Conservation (phyloP, 2,329 filamentous ascomycete genomes). For the Neodidymelliopsis sp. region DNA sequence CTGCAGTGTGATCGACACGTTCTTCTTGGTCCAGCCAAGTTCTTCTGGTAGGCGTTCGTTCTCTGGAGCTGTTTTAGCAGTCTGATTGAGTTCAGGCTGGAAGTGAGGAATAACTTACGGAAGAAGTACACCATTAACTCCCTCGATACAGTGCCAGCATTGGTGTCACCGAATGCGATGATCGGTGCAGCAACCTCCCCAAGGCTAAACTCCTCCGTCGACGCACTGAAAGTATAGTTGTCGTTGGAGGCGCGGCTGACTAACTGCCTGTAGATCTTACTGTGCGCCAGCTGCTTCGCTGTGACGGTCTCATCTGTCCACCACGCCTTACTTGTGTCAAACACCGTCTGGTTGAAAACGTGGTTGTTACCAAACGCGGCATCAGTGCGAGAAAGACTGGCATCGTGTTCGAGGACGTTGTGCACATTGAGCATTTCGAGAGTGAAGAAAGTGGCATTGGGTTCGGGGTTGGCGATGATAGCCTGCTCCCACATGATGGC, state of each 20-base stretch:
- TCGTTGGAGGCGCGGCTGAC: slow-evolving; percentile 58
- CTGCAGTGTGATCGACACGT: slow-evolving; percentile 16
- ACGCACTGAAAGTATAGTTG: slow-evolving; percentile 55
- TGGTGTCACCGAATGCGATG: slow-evolving; percentile 58
- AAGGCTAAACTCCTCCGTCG: slow-evolving; percentile 55
- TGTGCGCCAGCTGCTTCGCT: slow-evolving; percentile 49
- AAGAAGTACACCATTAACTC: slow-evolving; percentile 57
- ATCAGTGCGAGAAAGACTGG: slow-evolving; percentile 58
- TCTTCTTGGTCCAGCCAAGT: slow-evolving; percentile 51
- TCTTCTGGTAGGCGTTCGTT: slow-evolving; percentile 54
- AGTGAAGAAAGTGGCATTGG: slow-evolving; percentile 40
- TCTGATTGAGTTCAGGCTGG: not conserved
- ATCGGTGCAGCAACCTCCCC: slow-evolving; percentile 61
- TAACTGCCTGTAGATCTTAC: slow-evolving; percentile 55
- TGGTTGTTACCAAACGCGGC: slow-evolving; percentile 61
- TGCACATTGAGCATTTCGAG: slow-evolving; percentile 56
- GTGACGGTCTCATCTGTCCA: slow-evolving; percentile 55
- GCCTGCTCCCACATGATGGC: slow-evolving; percentile 55
- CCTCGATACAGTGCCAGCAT: slow-evolving; percentile 50
- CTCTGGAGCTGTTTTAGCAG: slow-evolving; percentile 34
- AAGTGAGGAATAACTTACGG: slow-evolving; percentile 47
- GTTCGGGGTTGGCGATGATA: slow-evolving; percentile 40
- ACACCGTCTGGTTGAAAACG: slow-evolving; percentile 61
- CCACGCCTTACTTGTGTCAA: slow-evolving; percentile 55
- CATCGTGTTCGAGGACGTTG: slow-evolving; percentile 60